These are phyloP conservation scores for Exophiala sideris DNA, from an alignment of 2,329 filamentous ascomycete genomes.

Conservation along the genomic window DNA sequence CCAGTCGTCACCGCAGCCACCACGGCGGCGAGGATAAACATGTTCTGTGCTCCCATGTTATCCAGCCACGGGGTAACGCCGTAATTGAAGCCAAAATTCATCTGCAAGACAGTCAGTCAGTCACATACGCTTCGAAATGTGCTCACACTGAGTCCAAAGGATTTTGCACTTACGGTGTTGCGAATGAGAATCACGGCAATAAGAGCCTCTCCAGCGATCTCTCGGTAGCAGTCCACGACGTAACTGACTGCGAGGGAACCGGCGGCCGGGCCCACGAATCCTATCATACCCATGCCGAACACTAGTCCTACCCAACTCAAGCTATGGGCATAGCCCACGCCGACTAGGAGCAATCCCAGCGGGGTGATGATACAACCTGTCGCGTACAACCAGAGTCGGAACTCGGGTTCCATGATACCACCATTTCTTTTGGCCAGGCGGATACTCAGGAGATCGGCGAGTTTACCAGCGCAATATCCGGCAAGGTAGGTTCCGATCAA, in stretches of 20 bases:
- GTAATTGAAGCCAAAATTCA: constrained; percentile 3
- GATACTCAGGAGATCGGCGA: not conserved
- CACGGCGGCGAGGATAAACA: not conserved
- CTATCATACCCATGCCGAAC: not conserved
- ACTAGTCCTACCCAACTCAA: not conserved
- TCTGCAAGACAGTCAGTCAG: not conserved
- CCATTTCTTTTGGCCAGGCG: not conserved
- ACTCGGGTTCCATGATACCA: constrained; percentile 5
- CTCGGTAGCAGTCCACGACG: not conserved
- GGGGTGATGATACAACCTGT: not conserved
- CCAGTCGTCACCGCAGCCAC: not conserved
- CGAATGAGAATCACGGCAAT: not conserved
- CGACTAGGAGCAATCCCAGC: not conserved
- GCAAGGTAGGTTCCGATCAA: not conserved
- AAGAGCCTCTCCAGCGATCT: not conserved
- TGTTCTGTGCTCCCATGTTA: not conserved
- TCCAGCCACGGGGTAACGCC: not conserved
- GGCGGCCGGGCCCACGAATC: not conserved
- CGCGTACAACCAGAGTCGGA: not conserved
- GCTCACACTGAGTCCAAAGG: too few relatives aligned
- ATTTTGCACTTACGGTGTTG: not conserved
- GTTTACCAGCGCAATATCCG: not conserved
- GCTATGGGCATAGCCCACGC: not conserved
- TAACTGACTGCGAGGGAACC: not conserved
- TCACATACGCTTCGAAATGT: not conserved